A percentile compares a stretch with the other conserved stretches of the same genome.
Conservation (phyloP, 805 yeast genomes). For the Candida boidinii region DNA sequence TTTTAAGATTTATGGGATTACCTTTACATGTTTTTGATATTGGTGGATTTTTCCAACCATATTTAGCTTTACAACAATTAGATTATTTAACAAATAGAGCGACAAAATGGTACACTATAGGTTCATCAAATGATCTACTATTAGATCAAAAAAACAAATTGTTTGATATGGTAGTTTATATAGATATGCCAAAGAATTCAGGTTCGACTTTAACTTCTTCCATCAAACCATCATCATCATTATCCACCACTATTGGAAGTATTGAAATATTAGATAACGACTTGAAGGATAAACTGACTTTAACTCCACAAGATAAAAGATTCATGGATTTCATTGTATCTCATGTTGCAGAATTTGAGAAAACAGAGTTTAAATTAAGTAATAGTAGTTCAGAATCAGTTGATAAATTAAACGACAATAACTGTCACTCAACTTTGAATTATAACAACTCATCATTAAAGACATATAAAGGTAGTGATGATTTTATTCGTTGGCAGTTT, state of each 20-base stretch:
- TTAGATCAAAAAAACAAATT: conserved; percentile 51
- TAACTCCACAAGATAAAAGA: conserved; percentile 57
- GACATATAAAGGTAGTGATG: conserved; percentile 66
- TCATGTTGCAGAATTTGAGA: conserved; percentile 35
- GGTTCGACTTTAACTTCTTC: too few relatives aligned
- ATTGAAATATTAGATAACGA: conserved; percentile 39
- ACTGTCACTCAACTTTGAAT: too few relatives aligned
- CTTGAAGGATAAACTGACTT: conserved; percentile 34
- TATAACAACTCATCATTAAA: conserved; percentile 31
- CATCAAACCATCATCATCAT: too few relatives aligned
- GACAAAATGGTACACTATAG: conserved; percentile 63
- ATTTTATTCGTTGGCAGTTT: conserved; percentile 76
- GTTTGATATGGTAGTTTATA: conserved; percentile 66
- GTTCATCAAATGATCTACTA: conserved; percentile 80
- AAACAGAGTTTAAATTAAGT: conserved; percentile 12
- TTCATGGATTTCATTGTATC: conserved; percentile 56
- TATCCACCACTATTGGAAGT: conserved; percentile 20
- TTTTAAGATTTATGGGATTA: conserved; percentile 74
- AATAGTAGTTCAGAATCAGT: conserved; percentile 16
- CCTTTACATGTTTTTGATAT: conserved; percentile 81
- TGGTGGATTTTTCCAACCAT: conserved; percentile 87
- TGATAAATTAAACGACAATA: conserved; percentile 19
- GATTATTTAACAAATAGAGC: conserved; percentile 54
- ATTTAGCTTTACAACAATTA: conserved; percentile 87
- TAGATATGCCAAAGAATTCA: conserved; percentile 38